A percentile compares a stretch with the other conserved stretches of the same genome.
Evolutionary conservation across 805 yeast species (phyloP).

Genomic region (Cyberlindnera xylosilytica): DNA sequence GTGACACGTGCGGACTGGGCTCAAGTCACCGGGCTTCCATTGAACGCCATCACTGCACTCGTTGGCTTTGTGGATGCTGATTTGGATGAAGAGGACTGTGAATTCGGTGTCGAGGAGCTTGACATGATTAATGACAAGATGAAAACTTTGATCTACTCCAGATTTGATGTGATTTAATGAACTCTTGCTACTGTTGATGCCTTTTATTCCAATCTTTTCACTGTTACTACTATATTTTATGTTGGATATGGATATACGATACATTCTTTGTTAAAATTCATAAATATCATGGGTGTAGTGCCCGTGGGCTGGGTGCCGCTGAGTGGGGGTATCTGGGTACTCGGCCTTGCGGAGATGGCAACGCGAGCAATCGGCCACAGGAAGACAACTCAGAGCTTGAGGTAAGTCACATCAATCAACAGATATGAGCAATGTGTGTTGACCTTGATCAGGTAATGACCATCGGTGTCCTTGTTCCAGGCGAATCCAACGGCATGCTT

Average conservation of each 20-base stretch:
- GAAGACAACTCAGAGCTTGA: background rate
- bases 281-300: no score
- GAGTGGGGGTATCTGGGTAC: no score
- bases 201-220: background rate
- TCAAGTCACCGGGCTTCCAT: constrained; percentile 15
- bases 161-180: constrained; percentile 19
- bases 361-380: no score
- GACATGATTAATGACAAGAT: constrained; percentile 20
- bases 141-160: constrained; percentile 20
- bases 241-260: no score
- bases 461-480: constrained; percentile 15
- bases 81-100: constrained; percentile 7
- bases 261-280: no score
- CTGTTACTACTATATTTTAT: background rate
- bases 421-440: background rate
- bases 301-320: no score
- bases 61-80: constrained; percentile 2
- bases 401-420: background rate
- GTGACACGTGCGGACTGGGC: constrained; percentile 10
- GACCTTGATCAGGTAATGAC: constrained; percentile 9
- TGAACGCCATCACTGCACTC: constrained; percentile 1
- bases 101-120: constrained; percentile 15
- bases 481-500: constrained; percentile 9
- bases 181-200: background rate
- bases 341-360: no score